These are phyloP conservation scores for Epichloe aotearoae DNA, from an alignment of 2,329 filamentous ascomycete genomes.

Conservation along the genomic window DNA sequence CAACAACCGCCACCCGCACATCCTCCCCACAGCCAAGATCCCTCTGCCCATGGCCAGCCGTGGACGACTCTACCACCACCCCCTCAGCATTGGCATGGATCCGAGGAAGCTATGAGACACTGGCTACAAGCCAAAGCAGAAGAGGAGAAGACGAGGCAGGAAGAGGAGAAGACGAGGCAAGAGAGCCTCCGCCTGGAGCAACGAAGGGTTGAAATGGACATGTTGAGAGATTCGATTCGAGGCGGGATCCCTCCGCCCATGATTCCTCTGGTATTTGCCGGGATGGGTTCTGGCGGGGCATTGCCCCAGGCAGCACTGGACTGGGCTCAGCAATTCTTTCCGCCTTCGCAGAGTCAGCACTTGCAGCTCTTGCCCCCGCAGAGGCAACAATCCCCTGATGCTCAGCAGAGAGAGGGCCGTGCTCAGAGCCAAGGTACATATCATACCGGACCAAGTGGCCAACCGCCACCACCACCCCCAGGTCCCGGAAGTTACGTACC, in stretches of 20 bases:
- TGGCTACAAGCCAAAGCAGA: constrained; percentile 62
- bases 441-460: constrained; percentile 18
- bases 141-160: constrained; percentile 59
- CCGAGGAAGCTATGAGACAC: constrained; percentile 57
- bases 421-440: constrained; percentile 30
- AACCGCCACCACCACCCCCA: constrained; percentile 17
- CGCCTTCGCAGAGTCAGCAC: constrained; percentile 34
- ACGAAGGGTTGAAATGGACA: constrained; percentile 58
- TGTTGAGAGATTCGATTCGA: constrained; percentile 53
- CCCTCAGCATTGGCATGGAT: constrained; percentile 51
- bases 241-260: constrained; percentile 62
- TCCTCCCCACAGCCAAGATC: constrained; percentile 14
- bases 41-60: constrained; percentile 19
- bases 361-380: constrained; percentile 38
- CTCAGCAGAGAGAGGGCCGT: constrained; percentile 33
- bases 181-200: constrained; percentile 59
- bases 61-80: constrained; percentile 46
- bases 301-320: constrained; percentile 50
- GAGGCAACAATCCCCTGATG: constrained; percentile 37
- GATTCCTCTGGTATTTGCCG: constrained; percentile 62
- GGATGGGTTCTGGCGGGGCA: constrained; percentile 48
- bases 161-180: constrained; percentile 56
- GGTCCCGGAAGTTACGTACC: constrained; percentile 27
- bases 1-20: constrained; percentile 9
- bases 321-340: constrained; percentile 54